Base-by-base conservation (phyloP, 1,284 basidiomycete species). In the Trichosporon sp. region DNA sequence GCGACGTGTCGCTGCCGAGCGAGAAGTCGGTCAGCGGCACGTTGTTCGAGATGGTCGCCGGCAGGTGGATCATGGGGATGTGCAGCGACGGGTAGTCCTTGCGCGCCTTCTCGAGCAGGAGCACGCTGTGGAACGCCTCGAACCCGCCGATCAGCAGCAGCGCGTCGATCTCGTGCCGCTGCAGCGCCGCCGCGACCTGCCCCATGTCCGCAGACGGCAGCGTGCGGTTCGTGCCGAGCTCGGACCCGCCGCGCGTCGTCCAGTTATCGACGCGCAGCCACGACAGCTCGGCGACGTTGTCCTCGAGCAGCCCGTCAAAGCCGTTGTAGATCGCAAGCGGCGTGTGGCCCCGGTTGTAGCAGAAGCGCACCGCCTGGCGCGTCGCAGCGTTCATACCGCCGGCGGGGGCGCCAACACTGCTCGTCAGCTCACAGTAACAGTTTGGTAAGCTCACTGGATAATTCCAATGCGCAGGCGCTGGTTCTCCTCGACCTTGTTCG, bases 301-400 rank as follows among this genome's bases (percentile, higher is more conserved):
- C 94, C 70, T 98, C 92, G 25, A 98, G 88, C 8, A 99, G 86
- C 35, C 96, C 96, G 51, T 89, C 89, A 87, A 98, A 98, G 29
- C 97, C 95, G 81, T 98, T 99, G 86, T 95, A 90, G 75, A 99
- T 89, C 0, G 90, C 93, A 32, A 98, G 86, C 15, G 95, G 91
- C 23, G 88, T 91, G 83, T 99, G 96, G 0, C 97, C 96, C 77
- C 93, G 91, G 70, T 90, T 89, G 72, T 96, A 85, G 80, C 95
- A 98, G 85, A 93, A 98, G 18, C 96, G 91, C 7, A 93, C 94
- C 1, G 93, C 94, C 35, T 95, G 91, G 60, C 96, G 90, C 0
- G 95, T 98, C 0, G 96, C 96, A 1, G 95, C 95, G 80, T 99
- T 98, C 93, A 99, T 98, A 12, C 97, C 96, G 68, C 96, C 95